These are phyloP conservation scores for Naganishia kalamii DNA, from an alignment of 768 basidiomycete genomes.

Conservation along the genomic window DNA sequence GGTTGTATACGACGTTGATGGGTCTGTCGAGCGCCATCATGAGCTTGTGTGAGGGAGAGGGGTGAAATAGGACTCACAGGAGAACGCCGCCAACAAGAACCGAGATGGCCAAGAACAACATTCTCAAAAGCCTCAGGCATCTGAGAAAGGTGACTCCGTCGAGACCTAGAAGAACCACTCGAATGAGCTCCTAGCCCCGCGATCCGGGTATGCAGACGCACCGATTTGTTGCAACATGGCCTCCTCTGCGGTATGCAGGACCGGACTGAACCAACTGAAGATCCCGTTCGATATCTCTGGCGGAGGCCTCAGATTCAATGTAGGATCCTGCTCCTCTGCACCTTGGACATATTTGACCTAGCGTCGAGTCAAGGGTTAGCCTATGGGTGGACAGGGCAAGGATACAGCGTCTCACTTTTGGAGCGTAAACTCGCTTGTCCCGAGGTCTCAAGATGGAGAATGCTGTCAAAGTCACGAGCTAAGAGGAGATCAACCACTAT, in stretches of 20 bases:
- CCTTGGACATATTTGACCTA: conserved; percentile 73
- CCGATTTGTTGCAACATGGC: conserved; percentile 58
- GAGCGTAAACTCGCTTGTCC: conserved; percentile 87
- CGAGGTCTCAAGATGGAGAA: conserved; percentile 84
- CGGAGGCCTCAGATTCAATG: conserved; percentile 46
- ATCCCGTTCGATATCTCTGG: conserved; percentile 68
- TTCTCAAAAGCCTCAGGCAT: conserved; percentile 76
- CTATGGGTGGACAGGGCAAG: neutral
- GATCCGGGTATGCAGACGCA: conserved; percentile 16
- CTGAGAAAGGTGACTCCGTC: conserved; percentile 90
- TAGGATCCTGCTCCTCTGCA: conserved; percentile 31
- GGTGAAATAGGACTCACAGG: conserved; percentile 7
- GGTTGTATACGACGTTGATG: conserved; percentile 77
- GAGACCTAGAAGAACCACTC: conserved; percentile 62
- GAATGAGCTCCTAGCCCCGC: neutral
- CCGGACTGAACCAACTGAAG: conserved; percentile 83
- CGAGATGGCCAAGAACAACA: conserved; percentile 39
- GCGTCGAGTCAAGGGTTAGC: neutral
- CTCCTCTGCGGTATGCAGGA: conserved; percentile 76
- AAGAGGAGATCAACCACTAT: neutral
- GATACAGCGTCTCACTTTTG: conserved; percentile 52
- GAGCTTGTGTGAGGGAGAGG: neutral
- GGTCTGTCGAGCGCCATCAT: conserved; percentile 58
- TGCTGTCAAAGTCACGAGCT: conserved; percentile 45
- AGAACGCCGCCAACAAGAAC: conserved; percentile 26